These are phyloP conservation scores for Pythium grandisporangium DNA, from an alignment of 352 stramenopile species.

Conservation along the genomic window DNA sequence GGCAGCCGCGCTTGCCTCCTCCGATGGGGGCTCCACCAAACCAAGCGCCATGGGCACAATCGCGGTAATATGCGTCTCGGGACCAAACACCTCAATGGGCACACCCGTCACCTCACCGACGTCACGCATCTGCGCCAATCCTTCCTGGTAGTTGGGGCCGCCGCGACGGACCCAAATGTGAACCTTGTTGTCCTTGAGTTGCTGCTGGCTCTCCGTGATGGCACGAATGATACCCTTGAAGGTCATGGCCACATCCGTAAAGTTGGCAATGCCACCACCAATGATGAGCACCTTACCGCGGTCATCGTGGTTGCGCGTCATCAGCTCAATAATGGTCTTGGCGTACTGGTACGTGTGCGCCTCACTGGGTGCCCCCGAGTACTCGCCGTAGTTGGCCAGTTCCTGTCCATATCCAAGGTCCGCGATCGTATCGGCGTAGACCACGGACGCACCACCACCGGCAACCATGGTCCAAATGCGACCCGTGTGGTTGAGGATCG, in stretches of 20 bases:
- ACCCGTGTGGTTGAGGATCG: conserved; percentile 93
- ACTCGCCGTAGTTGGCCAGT: conserved; percentile 97
- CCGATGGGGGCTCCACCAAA: conserved; percentile 55
- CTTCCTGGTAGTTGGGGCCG: conserved; percentile 96
- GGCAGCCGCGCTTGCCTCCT: background rate
- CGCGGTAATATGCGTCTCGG: conserved; percentile 94
- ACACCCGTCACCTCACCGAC: conserved; percentile 85
- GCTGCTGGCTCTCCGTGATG: conserved; percentile 88
- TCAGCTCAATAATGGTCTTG: conserved; percentile 93
- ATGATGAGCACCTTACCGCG: conserved; percentile 95
- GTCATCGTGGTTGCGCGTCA: conserved; percentile 89
- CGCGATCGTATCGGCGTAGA: conserved; percentile 97
- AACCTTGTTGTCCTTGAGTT: conserved; percentile 86
- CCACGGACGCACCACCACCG: conserved; percentile 92
- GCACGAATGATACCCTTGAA: conserved; percentile 97
- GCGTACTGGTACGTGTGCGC: conserved; percentile 97
- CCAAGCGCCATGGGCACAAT: conserved; percentile 93
- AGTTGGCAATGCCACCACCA: conserved; percentile 96
- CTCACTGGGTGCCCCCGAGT: conserved; percentile 93
- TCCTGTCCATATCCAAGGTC: conserved; percentile 91
- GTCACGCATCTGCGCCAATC: conserved; percentile 89
- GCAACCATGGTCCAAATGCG: conserved; percentile 97
- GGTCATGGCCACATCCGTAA: conserved; percentile 95
- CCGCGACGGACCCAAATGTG: conserved; percentile 94
- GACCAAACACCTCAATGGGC: conserved; percentile 93